These are phyloP conservation scores for Leccinum imitatum DNA, from an alignment of 768 basidiomycete genomes.

Conservation along the genomic window DNA sequence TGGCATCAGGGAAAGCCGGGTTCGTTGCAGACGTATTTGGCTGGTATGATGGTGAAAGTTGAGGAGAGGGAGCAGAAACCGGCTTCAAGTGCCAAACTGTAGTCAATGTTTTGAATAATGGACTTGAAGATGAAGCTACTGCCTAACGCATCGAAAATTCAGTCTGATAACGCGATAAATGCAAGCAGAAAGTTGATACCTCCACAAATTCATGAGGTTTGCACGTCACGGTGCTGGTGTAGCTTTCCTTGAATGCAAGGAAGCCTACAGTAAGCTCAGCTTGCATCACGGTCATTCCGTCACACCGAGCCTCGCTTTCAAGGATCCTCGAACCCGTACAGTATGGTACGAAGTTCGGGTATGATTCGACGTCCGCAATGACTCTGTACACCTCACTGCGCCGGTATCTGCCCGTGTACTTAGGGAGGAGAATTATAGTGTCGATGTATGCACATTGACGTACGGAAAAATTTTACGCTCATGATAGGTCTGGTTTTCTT, in stretches of 20 bases:
- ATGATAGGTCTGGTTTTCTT: slow-evolving; percentile 62
- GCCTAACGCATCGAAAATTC: slow-evolving; percentile 46
- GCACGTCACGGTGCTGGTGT: slow-evolving; percentile 82
- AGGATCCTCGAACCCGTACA: slow-evolving; percentile 76
- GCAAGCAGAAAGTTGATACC: slow-evolving; percentile 34
- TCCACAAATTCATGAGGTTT: slow-evolving; percentile 75
- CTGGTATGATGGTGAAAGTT: slow-evolving; percentile 28
- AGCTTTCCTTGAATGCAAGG: slow-evolving; percentile 82
- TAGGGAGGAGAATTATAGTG: slow-evolving; percentile 10
- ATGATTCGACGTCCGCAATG: slow-evolving; percentile 86
- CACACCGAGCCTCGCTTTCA: slow-evolving; percentile 23
- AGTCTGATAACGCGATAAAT: slow-evolving; percentile 3
- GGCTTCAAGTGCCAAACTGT: slow-evolving; percentile 78
- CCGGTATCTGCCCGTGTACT: slow-evolving; percentile 56
- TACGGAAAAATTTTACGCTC: slow-evolving; percentile 89
- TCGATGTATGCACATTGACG: slow-evolving; percentile 34
- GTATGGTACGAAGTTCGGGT: slow-evolving; percentile 86
- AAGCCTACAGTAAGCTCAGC: slow-evolving; percentile 91
- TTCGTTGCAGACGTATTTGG: slow-evolving; percentile 4
- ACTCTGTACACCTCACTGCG: slow-evolving; percentile 78
- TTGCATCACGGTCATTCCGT: slow-evolving; percentile 54
- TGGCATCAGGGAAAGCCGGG: slow-evolving; percentile 11
- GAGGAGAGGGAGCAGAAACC: slow-evolving; percentile 42
- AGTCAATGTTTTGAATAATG: slow-evolving; percentile 68
- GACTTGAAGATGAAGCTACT: slow-evolving; percentile 65